These are phyloP conservation scores for Lactarius vividus DNA, from an alignment of 768 basidiomycete species.

Conservation along the genomic window DNA sequence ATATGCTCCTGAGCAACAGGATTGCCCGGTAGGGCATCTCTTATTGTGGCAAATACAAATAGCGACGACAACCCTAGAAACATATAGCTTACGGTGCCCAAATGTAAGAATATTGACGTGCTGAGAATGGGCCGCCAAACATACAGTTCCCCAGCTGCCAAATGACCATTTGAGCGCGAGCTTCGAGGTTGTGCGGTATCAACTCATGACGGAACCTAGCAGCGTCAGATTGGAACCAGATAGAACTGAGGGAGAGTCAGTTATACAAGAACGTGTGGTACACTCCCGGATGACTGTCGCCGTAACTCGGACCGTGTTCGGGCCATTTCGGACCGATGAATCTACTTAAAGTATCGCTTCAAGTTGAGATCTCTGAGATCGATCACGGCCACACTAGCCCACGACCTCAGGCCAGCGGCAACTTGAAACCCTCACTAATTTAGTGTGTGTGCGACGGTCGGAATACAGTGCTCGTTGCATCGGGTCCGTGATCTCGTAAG, in stretches of 20 bases:
- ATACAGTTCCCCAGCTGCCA: conserved; percentile 68
- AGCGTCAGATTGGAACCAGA: conserved; percentile 58
- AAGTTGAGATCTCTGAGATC: too few species aligned
- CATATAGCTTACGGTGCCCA: conserved; percentile 49
- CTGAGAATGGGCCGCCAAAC: conserved; percentile 21
- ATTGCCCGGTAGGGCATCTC: conserved; percentile 56
- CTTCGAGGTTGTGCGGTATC: conserved; percentile 48
- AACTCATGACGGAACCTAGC: conserved; percentile 66
- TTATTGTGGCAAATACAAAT: conserved; percentile 61
- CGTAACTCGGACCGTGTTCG: not conserved
- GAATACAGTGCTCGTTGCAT: too few species aligned
- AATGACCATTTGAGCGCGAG: conserved; percentile 58
- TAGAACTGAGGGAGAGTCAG: conserved; percentile 43
- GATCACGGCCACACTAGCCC: too few species aligned
- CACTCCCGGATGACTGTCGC: conserved; percentile 43
- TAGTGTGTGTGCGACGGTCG: too few species aligned
- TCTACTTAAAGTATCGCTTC: too few species aligned
- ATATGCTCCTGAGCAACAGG: conserved; percentile 65
- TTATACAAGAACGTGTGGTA: conserved; percentile 52
- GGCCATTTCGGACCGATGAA: not conserved
- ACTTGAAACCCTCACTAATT: too few species aligned
- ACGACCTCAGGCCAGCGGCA: too few species aligned
- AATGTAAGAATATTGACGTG: not conserved
- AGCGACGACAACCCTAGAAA: conserved; percentile 62
- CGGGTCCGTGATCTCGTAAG: too few species aligned